Evolutionary conservation across 1,139 yeast species (phyloP), one percentile per base, ranked within the genome.

Genomic region (Saccharomyces hybrid): DNA sequence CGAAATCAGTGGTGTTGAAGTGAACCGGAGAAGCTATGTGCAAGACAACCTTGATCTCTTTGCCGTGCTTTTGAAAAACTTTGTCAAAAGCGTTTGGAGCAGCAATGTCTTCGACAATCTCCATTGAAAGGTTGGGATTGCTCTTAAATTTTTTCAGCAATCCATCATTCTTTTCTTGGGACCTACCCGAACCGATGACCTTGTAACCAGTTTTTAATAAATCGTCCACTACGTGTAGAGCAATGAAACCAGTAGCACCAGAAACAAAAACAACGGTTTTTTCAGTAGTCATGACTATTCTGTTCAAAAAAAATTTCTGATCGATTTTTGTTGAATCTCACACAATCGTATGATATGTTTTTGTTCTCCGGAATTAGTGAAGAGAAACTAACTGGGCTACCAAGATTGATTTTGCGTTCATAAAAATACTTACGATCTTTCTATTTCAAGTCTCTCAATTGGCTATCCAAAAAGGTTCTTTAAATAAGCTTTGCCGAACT

Each of bases 11-110:
- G 62, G 50, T 66, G 60, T 54, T 72, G 73, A 51, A 64, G 69
- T 32, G 68, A 55, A 62, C 76, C 73, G 14, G 84, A 51, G 76
- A 72, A 11, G 85, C 85, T 4, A 82, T 79, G 68, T 84, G 88
- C 31, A 82, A 63, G 49, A 83, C 81, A 47, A 73, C 74, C 7
- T 77, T 75, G 55, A 81, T 74, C 38, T 77, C 79, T 1, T 80
- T 74, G 27, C 50, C 53, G 61, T 79, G 75, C 2, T 66, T 67
- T 57, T 76, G 64, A 54, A 84, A 72, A 2, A 76, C 78, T 8
- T 70, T 66, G 61, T 81, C 82, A 57, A 82, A 82, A 0, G 87
- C 86, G 31, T 72, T 73, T 3, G 67, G 72, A 2, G 66, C 70
- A 8, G 72, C 71, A 56, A 83, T 74, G 55, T 81, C 84, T 14